Evolutionary conservation across 1,284 basidiomycete species (phyloP).

Genomic region (Violaceomyces palustris): DNA sequence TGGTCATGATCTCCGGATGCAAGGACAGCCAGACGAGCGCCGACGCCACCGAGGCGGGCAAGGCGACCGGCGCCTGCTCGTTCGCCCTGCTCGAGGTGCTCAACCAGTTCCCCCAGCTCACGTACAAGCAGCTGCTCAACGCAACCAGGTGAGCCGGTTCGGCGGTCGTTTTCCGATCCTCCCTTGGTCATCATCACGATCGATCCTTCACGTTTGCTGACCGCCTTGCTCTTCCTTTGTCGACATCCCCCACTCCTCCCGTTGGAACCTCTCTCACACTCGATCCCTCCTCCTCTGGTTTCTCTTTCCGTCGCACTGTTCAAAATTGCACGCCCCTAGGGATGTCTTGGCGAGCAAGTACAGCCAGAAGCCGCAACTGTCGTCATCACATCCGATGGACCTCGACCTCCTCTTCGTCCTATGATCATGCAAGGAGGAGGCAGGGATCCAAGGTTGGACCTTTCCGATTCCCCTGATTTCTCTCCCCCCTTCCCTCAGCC

Average conservation of each 20-base stretch:
- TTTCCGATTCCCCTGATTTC: neutral
- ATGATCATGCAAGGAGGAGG: too few relatives aligned
- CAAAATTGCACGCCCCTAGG: too few relatives aligned
- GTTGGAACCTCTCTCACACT: too few relatives aligned
- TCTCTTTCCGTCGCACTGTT: neutral
- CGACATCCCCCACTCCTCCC: too few relatives aligned
- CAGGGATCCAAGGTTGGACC: neutral
- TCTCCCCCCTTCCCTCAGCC: neutral
- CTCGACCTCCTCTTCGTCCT: conserved; percentile 47
- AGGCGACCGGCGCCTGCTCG: conserved; percentile 64
- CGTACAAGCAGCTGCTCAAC: conserved; percentile 49
- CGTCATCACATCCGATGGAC: conserved; percentile 53
- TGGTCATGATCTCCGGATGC: conserved; percentile 64
- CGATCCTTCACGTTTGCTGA: too few relatives aligned
- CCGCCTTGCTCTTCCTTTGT: too few relatives aligned
- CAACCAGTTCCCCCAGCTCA: conserved; percentile 57
- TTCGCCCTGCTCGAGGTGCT: conserved; percentile 44
- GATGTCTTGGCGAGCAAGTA: conserved; percentile 48
- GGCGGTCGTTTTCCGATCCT: too few relatives aligned
- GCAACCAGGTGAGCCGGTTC: conserved; percentile 4
- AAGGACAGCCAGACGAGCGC: conserved; percentile 90
- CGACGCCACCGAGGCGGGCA: conserved; percentile 74
- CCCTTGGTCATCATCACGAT: too few relatives aligned
- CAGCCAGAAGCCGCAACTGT: conserved; percentile 49
- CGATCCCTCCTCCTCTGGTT: too few relatives aligned